Evolutionary conservation across 2,329 filamentous ascomycete species (phyloP).

Genomic region (Fusarium avenaceum): DNA sequence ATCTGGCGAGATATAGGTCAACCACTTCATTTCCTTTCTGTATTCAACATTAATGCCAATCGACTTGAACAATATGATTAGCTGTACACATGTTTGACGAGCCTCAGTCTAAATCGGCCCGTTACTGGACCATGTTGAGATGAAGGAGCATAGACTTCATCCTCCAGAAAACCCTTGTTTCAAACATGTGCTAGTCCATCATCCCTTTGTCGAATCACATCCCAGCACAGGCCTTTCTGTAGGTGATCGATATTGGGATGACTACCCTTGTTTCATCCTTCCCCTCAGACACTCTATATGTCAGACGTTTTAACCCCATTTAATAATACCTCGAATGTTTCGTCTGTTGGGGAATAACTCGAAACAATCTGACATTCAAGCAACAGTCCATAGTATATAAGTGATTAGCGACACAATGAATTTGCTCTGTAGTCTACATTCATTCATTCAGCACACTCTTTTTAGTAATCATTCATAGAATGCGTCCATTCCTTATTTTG

Average conservation of each 20-base stretch:
- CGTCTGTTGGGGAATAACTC: constrained; percentile 1
- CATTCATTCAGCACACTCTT: constrained; percentile 11
- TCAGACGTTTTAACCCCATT: constrained; percentile 24
- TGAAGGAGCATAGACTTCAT: constrained; percentile 39
- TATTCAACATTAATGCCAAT: background rate
- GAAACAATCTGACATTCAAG: background rate
- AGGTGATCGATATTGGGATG: constrained; percentile 6
- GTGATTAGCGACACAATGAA: background rate
- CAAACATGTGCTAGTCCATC: constrained; percentile 22
- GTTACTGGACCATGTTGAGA: constrained; percentile 29
- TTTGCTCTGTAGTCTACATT: background rate
- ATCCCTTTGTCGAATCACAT: constrained; percentile 20
- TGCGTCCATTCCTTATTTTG: constrained; percentile 46
- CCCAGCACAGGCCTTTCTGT: background rate
- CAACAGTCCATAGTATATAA: constrained; percentile 26
- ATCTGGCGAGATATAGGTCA: too few relatives aligned
- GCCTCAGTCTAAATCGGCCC: constrained; percentile 16
- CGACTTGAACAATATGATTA: background rate
- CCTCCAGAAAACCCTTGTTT: constrained; percentile 30
- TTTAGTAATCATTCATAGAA: constrained; percentile 32
- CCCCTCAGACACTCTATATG: constrained; percentile 34
- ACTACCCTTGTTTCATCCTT: constrained; percentile 37
- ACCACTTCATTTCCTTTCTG: too few relatives aligned
- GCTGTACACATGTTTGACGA: background rate
- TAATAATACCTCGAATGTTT: constrained; percentile 27